Evolutionary conservation across 805 yeast genomes (phyloP).

Genomic region (Pichia phayaonensis): DNA sequence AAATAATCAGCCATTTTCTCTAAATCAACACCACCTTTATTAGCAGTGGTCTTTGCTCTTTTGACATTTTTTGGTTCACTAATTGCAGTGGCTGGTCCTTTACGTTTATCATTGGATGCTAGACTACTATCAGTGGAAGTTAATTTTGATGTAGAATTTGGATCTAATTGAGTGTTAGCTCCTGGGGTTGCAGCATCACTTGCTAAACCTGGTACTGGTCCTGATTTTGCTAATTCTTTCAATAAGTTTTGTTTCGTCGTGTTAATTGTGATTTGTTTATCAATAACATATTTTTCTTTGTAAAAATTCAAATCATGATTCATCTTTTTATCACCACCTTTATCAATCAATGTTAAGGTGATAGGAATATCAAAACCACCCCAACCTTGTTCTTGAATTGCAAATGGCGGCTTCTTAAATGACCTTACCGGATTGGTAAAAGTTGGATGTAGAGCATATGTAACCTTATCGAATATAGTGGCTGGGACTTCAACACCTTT

Average conservation of each 20-base stretch:
- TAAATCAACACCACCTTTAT: constrained; percentile 74
- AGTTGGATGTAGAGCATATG: constrained; percentile 91
- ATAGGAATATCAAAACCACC: constrained; percentile 93
- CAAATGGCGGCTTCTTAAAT: constrained; percentile 76
- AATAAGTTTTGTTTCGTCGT: constrained; percentile 65
- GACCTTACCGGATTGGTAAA: constrained; percentile 83
- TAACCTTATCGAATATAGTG: constrained; percentile 80
- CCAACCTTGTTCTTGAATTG: constrained; percentile 93
- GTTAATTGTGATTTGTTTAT: constrained; percentile 72
- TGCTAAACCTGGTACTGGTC: constrained; percentile 54
- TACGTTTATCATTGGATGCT: constrained; percentile 14
- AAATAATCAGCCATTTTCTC: constrained; percentile 87
- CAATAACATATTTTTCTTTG: constrained; percentile 67
- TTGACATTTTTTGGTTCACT: constrained; percentile 36
- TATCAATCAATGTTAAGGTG: constrained; percentile 67
- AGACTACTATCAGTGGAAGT: constrained; percentile 7
- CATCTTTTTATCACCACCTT: constrained; percentile 80
- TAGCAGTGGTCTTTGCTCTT: constrained; percentile 47
- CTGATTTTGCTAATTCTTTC: constrained; percentile 69
- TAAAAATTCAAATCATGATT: constrained; percentile 85
- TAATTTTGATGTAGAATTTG: not conserved
- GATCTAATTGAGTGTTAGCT: not conserved
- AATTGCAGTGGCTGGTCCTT: constrained; percentile 13
- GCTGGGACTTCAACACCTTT: constrained; percentile 84
- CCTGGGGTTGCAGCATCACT: not conserved